Base-by-base conservation (phyloP, 371 early-diverging fungal genomes). In the Thermomucor indicae-seudaticae region DNA sequence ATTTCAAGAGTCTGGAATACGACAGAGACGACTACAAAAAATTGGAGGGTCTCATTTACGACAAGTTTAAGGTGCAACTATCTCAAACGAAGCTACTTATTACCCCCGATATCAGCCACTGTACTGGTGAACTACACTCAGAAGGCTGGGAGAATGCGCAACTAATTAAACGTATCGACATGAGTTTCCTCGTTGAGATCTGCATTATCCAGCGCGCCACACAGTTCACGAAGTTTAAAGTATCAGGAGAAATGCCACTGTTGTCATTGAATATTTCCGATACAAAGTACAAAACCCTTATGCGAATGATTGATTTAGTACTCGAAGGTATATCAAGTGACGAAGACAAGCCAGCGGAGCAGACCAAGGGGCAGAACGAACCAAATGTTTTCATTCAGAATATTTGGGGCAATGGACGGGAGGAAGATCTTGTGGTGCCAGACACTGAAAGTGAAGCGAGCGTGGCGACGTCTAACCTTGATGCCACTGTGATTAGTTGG, bases 231-330 rank as follows among this genome's bases (percentile, higher is more conserved):
- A 75, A 79, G 30, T 70, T 88, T 31, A 83, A 85, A 31, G 58
- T 93, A 4, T 73, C 83, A 25, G 92, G 89, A 3, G 72, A 80
- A 8, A 53, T 93, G 29, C 91, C 92, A 0, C 55, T 84, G 6
- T 52, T 93, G 12, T 83, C 90, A 34, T 62, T 92, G 40, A 89
- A 84, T 54, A 62, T 93, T 20, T 91, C 92, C 0, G 88, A 92
- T 50, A 72, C 75, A 44, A 92, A 92, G 62, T 92, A 93, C 80
- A 85, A 83, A 53, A 77, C 79, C 4, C 58, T 91, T 31, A 92
- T 91, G 92, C 65, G 60, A 6, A 79, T 89, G 34, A 64, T 91
- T 23, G 90, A 92, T 48, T 61, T 81, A 7, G 43, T 70, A 16
- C 64, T 81, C 6, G 78, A 79, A 16, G 62, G 67, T 50, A 59